Evolutionary conservation across 768 basidiomycete genomes (phyloP).

Genomic region (Floccularia luteovirens): DNA sequence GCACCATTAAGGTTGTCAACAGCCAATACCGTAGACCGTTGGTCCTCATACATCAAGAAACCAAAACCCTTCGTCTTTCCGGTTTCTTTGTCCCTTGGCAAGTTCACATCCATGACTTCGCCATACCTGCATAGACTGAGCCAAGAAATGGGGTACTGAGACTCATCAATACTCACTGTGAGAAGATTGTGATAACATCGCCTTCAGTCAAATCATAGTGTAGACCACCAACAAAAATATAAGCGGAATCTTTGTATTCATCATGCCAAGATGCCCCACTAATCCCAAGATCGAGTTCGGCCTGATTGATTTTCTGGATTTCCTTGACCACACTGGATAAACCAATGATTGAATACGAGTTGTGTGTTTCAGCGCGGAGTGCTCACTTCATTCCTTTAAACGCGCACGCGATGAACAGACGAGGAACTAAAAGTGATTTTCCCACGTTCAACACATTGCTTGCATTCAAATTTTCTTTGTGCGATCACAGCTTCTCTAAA

Average conservation of each 20-base stretch:
- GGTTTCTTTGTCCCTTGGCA: slow-evolving; percentile 91
- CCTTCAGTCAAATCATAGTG: slow-evolving; percentile 90
- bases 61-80: slow-evolving; percentile 89
- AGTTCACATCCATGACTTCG: slow-evolving; percentile 92
- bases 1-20: slow-evolving; percentile 99
- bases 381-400: slow-evolving; percentile 90
- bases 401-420: too few relatives aligned
- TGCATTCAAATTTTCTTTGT: neutral
- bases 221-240: slow-evolving; percentile 89
- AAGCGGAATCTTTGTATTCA: slow-evolving; percentile 96
- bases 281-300: slow-evolving; percentile 74
- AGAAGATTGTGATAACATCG: slow-evolving; percentile 95
- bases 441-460: slow-evolving; percentile 22
- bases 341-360: slow-evolving; percentile 8
- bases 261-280: slow-evolving; percentile 87
- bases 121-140: slow-evolving; percentile 67
- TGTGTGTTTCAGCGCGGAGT: slow-evolving; percentile 1
- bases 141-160: neutral
- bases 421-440: slow-evolving; percentile 18
- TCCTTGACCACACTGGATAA: slow-evolving; percentile 79
- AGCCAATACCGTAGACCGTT: slow-evolving; percentile 90
- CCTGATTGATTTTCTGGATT: slow-evolving; percentile 90
- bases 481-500: neutral
- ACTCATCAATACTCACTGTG: slow-evolving; percentile 60
- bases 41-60: slow-evolving; percentile 99